These are phyloP conservation scores for Hura crepitans DNA, from an alignment of 441 rosid genomes.

Conservation along the genomic window DNA sequence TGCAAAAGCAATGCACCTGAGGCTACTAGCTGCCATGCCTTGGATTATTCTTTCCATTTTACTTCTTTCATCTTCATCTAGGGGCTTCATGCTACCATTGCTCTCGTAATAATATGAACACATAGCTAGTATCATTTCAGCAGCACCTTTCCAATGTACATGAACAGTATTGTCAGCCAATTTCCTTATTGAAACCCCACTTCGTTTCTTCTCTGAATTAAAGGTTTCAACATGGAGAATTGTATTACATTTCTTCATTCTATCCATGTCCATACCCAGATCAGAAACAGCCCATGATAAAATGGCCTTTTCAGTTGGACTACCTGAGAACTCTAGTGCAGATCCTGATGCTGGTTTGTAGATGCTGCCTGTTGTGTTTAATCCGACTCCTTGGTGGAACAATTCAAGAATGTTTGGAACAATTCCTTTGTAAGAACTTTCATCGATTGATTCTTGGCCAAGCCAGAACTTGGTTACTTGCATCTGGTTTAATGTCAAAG, in stretches of 20 bases:
- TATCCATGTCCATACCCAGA: conserved; percentile 52
- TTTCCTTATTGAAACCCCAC: conserved; percentile 51
- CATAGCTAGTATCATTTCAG: conserved; percentile 67
- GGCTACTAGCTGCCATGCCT: conserved; percentile 76
- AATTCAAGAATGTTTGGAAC: conserved; percentile 37
- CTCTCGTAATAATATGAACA: conserved; percentile 49
- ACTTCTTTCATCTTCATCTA: conserved; percentile 40
- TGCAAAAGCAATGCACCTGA: conserved; percentile 82
- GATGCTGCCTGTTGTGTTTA: conserved; percentile 66
- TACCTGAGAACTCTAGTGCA: conserved; percentile 55
- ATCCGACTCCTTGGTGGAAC: conserved; percentile 54
- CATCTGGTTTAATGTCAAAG: conserved; percentile 65
- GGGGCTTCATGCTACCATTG: conserved; percentile 32
- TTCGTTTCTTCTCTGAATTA: conserved; percentile 63
- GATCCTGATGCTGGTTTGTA: conserved; percentile 39
- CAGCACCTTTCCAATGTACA: conserved; percentile 87
- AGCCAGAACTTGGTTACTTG: conserved; percentile 64
- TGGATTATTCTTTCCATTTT: conserved; percentile 46
- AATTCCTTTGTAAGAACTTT: conserved; percentile 32
- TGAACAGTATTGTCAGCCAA: conserved; percentile 40
- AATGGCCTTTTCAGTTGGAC: conserved; percentile 79
- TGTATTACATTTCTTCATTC: conserved; percentile 33
- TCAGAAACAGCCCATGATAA: conserved; percentile 67
- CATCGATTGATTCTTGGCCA: conserved; percentile 48
- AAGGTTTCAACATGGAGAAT: conserved; percentile 68